Evolutionary conservation across 2,329 filamentous ascomycete species (phyloP).

Genomic region (Apiospora koreana): DNA sequence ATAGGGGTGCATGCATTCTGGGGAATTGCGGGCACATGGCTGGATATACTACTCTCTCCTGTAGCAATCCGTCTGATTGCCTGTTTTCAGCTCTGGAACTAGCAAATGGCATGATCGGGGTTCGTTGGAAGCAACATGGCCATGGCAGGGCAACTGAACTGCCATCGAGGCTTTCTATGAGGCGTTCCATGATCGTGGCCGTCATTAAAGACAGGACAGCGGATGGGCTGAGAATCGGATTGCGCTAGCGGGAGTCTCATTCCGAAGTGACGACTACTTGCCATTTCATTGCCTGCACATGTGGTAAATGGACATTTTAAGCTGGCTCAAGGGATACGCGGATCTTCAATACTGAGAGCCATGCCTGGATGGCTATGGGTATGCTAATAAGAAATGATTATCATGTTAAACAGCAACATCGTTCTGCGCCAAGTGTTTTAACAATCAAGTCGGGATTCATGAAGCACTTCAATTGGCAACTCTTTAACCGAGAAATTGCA

Average conservation of each 20-base stretch:
- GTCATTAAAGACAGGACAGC: neutral
- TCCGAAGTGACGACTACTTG: neutral
- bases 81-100: neutral
- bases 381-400: too few species aligned
- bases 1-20: neutral
- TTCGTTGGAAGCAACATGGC: neutral
- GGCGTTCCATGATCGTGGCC: constrained; percentile 1
- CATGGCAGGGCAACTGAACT: too few species aligned
- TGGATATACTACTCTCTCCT: neutral
- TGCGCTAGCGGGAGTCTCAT: constrained; percentile 1
- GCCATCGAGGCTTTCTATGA: neutral
- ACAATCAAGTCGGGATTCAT: too few species aligned
- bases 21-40: neutral
- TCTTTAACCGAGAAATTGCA: neutral
- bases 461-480: neutral
- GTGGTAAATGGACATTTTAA: neutral
- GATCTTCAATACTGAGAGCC: too few species aligned
- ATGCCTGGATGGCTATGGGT: too few species aligned
- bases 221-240: neutral
- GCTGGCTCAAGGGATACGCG: neutral
- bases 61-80: neutral
- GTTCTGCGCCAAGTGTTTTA: too few species aligned
- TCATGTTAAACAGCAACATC: too few species aligned
- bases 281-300: too few species aligned
- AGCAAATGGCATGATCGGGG: neutral